Base-by-base conservation (phyloP, 192 early-diverging fungal genomes). In the Coemansia sp. region DNA sequence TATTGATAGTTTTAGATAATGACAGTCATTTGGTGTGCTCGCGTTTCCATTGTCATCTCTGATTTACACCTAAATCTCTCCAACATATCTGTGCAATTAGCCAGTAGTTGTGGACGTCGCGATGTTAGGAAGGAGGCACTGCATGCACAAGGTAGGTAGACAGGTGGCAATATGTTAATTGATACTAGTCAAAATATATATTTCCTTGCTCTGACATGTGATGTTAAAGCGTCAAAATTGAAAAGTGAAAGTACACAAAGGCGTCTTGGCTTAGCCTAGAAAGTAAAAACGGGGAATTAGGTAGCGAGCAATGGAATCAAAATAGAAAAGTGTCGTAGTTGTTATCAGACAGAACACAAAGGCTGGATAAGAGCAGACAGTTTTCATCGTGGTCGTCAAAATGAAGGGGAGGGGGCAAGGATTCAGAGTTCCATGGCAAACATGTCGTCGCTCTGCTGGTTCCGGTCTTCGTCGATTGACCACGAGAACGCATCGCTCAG, bases 401-500 rank as follows among this genome's bases (percentile, higher is more conserved):
- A 50, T 50, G 46, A 50, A 24, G 19, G 3, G 21, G 4, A 26
- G 18, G 17, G 61, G 12, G 3, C 18, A 17, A 24, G 24, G 38
- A 36, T 33, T 21, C 48, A 76, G 21, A 76, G 73, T 41, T 76
- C 73, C 67, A 76, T 69, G 38, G 63, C 67, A 55, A 76, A 76
- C 73, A 76, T 64, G 44, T 56, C 66, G 37, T 64, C 63, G 56
- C 65, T 41, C 19, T 54, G 60, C 18, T 48, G 60, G 24, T 53
- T 53, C 39, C 53, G 53, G 52, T 66, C 33, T 42, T 79, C 62
- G 29, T 78, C 75, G 33, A 53, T 39, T 43, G 67, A 53, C 76
- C 76, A 79, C 39, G 70, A 66, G 56, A 70, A 38, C 17, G 60
- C 76, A 39, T 80, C 76, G 67, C 76, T 80, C 39, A 73, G 63